Evolutionary conservation across 306 rosid genomes (phyloP).

Genomic region (Carpinus viminea): DNA sequence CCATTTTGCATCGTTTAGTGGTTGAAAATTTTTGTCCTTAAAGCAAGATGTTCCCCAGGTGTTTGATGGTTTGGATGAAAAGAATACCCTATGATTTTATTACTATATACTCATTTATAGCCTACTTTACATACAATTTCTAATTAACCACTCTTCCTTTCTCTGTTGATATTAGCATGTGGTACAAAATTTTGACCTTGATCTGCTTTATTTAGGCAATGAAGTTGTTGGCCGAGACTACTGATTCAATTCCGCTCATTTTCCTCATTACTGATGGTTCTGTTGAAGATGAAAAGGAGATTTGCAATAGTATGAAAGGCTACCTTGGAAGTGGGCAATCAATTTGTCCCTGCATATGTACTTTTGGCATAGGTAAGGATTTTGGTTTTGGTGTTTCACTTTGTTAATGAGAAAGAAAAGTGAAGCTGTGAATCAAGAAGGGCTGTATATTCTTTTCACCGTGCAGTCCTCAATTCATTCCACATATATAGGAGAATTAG

Average conservation of each 20-base stretch:
- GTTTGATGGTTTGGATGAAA: slow-evolving; percentile 13
- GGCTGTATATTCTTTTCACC: no score
- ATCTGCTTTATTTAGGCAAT: slow-evolving; percentile 65
- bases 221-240: slow-evolving; percentile 59
- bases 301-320: slow-evolving; percentile 65
- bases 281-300: slow-evolving; percentile 82
- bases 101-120: slow-evolving; percentile 1
- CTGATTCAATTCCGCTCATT: slow-evolving; percentile 65
- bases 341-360: slow-evolving; percentile 64
- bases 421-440: no score
- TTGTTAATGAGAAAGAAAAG: background rate
- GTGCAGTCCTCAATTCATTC: no score
- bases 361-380: slow-evolving; percentile 88
- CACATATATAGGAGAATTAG: no score
- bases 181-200: slow-evolving; percentile 4
- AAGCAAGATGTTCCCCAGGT: background rate
- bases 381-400: slow-evolving; percentile 12
- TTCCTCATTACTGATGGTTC: slow-evolving; percentile 91
- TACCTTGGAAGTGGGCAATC: slow-evolving; percentile 41
- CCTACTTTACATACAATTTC: slow-evolving; percentile 1
- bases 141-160: background rate
- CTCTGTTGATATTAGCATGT: slow-evolving; percentile 19
- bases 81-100: background rate
- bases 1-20: slow-evolving; percentile 14
- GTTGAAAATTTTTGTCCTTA: background rate